These are phyloP conservation scores for Xanthoparmelia taractica DNA, from an alignment of 495 filamentous ascomycete species.

Conservation along the genomic window DNA sequence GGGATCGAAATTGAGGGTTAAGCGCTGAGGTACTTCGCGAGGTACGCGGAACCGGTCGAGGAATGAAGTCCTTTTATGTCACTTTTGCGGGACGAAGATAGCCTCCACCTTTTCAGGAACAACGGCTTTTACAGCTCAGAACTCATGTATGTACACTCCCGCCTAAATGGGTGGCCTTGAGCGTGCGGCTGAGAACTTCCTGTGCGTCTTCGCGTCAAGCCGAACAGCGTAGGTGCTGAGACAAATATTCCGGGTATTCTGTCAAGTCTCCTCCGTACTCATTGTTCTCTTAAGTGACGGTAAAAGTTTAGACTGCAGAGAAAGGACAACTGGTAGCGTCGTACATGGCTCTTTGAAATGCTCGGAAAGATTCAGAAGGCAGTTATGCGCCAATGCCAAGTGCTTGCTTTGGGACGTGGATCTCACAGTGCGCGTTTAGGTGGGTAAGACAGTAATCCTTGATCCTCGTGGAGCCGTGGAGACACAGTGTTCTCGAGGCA, in stretches of 20 bases:
- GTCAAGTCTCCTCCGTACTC: slow-evolving; percentile 2
- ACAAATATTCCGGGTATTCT: not conserved
- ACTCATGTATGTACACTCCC: not conserved
- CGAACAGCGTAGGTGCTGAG: not conserved
- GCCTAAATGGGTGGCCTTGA: not conserved
- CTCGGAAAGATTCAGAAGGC: slow-evolving; percentile 7
- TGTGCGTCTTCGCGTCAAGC: not conserved
- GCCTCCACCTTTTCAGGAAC: not conserved
- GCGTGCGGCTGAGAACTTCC: not conserved
- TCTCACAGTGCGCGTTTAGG: not conserved
- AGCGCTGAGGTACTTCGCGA: not conserved
- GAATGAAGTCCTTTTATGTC: not conserved
- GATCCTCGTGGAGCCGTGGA: not conserved
- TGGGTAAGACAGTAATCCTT: not conserved
- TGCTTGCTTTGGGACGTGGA: not conserved
- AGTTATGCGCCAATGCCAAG: not conserved
- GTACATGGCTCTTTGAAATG: slow-evolving; percentile 4
- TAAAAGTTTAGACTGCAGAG: not conserved
- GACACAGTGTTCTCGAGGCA: not conserved
- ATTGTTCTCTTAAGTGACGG: slow-evolving; percentile 1
- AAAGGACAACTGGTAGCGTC: not conserved
- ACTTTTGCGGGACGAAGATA: not conserved
- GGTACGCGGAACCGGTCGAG: not conserved
- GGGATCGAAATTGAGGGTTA: not conserved
- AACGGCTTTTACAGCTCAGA: not conserved